Percentiles rank a stretch among this genome's conserved stretches.
Evolutionary conservation across 257 asterid species (phyloP).

Genomic region (Solanum virginianum): DNA sequence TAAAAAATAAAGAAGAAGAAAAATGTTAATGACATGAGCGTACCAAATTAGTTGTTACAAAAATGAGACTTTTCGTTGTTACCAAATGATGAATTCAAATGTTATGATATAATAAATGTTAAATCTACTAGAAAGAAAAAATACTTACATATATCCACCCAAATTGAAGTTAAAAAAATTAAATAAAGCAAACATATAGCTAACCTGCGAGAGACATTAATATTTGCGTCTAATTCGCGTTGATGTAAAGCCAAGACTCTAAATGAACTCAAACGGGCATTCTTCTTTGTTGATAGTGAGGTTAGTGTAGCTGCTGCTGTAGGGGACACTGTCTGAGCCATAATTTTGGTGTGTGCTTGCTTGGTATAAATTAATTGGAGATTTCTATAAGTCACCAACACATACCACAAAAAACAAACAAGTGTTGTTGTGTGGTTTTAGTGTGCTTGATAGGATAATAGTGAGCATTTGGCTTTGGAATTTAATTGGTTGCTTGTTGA

Average conservation of each 20-base stretch:
- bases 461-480: neutral
- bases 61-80: no score
- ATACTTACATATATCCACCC: no score
- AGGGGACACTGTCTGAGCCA: constrained; percentile 39
- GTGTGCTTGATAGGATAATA: neutral
- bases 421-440: neutral
- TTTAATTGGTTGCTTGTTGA: constrained; percentile 51
- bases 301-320: constrained; percentile 18
- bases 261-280: neutral
- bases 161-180: no score
- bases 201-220: constrained; percentile 39
- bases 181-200: neutral
- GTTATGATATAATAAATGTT: no score
- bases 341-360: neutral
- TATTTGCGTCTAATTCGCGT: neutral
- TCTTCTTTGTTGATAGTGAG: constrained; percentile 21
- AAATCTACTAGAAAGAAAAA: no score
- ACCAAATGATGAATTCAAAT: no score
- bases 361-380: constrained; percentile 13
- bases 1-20: no score
- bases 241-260: constrained; percentile 13
- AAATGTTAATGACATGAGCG: no score
- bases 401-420: neutral
- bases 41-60: no score
- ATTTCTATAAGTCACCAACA: constrained; percentile 5